phyloP scores from a whole-genome alignment of 768 basidiomycete genomes.

The Lentinula raphanica region DNA sequence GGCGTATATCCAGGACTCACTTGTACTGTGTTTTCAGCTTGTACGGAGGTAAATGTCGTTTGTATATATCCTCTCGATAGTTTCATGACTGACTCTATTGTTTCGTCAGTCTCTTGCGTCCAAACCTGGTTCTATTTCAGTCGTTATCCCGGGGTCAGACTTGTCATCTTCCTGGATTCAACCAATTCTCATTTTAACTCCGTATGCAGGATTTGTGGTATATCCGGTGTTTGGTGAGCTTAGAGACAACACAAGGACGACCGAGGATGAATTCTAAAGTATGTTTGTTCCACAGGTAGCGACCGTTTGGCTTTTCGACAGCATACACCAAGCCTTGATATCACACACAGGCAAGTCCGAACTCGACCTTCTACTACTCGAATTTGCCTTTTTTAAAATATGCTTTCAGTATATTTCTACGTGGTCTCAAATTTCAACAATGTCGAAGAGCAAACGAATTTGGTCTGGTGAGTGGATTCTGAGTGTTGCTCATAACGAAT shows the following conservation, averaged over 20 bases:
- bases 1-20: not conserved
- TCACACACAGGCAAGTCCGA: conserved; percentile 42
- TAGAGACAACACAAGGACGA: no score
- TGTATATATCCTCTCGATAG: not conserved
- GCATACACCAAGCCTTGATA: conserved; percentile 47
- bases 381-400: not conserved
- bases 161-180: not conserved
- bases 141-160: conserved; percentile 35
- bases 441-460: conserved; percentile 28
- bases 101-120: conserved; percentile 42
- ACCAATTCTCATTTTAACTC: not conserved
- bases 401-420: conserved; percentile 43
- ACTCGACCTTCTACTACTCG: not conserved
- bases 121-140: conserved; percentile 54
- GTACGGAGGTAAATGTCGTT: conserved; percentile 41
- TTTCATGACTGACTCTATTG: not conserved
- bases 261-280: not conserved
- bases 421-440: conserved; percentile 48
- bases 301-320: conserved; percentile 46
- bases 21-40: conserved; percentile 26
- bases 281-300: conserved; percentile 30
- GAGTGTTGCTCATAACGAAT: not conserved
- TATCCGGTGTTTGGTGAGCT: conserved; percentile 45
- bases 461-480: conserved; percentile 40
- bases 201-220: conserved; percentile 40